These are phyloP conservation scores for Penstemon eatonii DNA, from an alignment of 257 asterid species.

Conservation along the genomic window DNA sequence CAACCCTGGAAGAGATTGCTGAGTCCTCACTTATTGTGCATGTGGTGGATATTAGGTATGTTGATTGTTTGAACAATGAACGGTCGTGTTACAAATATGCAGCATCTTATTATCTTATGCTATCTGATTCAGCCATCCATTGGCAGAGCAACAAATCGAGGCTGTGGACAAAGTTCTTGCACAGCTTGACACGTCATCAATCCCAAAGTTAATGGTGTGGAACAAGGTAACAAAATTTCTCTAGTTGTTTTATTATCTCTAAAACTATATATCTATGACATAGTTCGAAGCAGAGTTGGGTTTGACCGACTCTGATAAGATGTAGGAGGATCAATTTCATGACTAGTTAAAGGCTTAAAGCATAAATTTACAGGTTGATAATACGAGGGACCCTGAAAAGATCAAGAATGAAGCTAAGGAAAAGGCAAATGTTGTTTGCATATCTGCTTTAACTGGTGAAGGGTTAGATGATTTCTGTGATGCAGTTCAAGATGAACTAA, in stretches of 20 bases:
- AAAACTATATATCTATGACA: too few relatives aligned
- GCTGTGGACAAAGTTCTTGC: slow-evolving; percentile 96
- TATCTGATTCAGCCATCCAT: slow-evolving; percentile 75
- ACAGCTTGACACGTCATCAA: slow-evolving; percentile 74
- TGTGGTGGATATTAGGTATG: slow-evolving; percentile 93
- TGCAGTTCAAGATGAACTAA: slow-evolving; percentile 80
- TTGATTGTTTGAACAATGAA: slow-evolving; percentile 8
- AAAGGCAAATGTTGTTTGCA: slow-evolving; percentile 62
- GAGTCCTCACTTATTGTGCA: slow-evolving; percentile 95
- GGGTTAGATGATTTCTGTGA: slow-evolving; percentile 87
- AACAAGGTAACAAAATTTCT: slow-evolving; percentile 64
- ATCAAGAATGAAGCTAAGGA: slow-evolving; percentile 60
- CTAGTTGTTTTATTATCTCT: background rate
- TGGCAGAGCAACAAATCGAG: slow-evolving; percentile 83
- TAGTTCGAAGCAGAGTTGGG: too few relatives aligned
- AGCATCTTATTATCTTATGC: slow-evolving; percentile 37
- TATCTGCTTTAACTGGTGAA: slow-evolving; percentile 95
- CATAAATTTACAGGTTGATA: slow-evolving; percentile 69
- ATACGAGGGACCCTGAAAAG: slow-evolving; percentile 63
- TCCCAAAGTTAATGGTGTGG: slow-evolving; percentile 87
- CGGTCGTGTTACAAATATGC: slow-evolving; percentile 16
- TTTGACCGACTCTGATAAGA: background rate
- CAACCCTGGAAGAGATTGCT: slow-evolving; percentile 89
- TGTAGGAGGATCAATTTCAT: background rate
- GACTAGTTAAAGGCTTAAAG: slow-evolving; percentile 6